Evolutionary conservation across 352 stramenopile genomes (phyloP).

Genomic region (Phytophthora pluvialis): DNA sequence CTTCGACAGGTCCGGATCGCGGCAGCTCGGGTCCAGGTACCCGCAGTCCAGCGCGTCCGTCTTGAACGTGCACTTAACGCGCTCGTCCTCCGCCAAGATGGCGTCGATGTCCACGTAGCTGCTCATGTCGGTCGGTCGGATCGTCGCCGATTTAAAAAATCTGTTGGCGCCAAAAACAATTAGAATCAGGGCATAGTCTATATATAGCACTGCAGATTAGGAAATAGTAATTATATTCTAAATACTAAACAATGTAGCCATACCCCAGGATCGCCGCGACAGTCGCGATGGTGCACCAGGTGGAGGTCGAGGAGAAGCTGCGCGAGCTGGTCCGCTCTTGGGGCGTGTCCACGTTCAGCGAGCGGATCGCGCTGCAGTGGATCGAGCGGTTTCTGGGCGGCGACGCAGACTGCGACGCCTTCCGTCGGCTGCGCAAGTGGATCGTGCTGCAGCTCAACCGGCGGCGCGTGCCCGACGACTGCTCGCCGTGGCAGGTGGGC

Average conservation of each 20-base stretch:
- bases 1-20: conserved; percentile 50
- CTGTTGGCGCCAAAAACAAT: conserved; percentile 15
- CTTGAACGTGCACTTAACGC: conserved; percentile 77
- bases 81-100: conserved; percentile 83
- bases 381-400: conserved; percentile 41
- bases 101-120: conserved; percentile 77
- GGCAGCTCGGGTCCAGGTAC: conserved; percentile 77
- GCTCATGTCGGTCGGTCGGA: not conserved
- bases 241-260: conserved; percentile 14
- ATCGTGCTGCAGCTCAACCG: conserved; percentile 74
- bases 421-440: conserved; percentile 64
- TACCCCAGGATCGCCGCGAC: conserved; percentile 5
- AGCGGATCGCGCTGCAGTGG: conserved; percentile 72
- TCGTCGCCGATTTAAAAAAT: not conserved
- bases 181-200: no score
- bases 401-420: conserved; percentile 31
- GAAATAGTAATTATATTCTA: no score
- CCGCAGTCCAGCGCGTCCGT: conserved; percentile 73
- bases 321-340: conserved; percentile 55
- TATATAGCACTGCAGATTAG: no score
- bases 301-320: conserved; percentile 55
- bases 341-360: conserved; percentile 72
- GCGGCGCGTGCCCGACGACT: conserved; percentile 28
- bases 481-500: conserved; percentile 65
- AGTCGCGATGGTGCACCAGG: conserved; percentile 6